Evolutionary conservation across 768 basidiomycete species (phyloP), one percentile per base, ranked within the genome.

Genomic region (Leccinum arenicola): DNA sequence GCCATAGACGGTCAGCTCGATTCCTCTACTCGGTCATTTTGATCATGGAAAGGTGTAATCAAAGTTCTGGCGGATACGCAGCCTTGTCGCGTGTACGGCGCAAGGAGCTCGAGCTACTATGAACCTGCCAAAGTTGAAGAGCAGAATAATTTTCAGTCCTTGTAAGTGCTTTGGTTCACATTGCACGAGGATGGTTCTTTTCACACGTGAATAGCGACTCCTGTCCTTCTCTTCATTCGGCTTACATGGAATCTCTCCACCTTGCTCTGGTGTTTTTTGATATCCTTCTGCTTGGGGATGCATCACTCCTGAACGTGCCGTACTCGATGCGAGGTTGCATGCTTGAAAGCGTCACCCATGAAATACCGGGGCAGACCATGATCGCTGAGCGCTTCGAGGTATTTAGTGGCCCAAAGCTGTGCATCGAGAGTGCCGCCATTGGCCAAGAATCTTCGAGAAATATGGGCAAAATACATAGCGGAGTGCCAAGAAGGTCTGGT

Each of bases 251-350:
- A 15, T 68, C 75, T 10, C 79, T 85, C 2, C 87, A 86, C 60
- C 83, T 95, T 7, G 90, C 85, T 19, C 79, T 96, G 14, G 87
- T 93, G 12, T 95, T 94, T 76, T 97, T 95, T 66, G 95, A 96
- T 66, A 66, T 95, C 14, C 78, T 97, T 6, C 70, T 81, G n/a
- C 74, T 93, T 0, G 84, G 94, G 63, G 82, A 75, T n/a, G 64
- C 70, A 36, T 85, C 81, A 6, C 74, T 92, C 11, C 63, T 92
- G 8, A 74, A 77, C 12, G 69, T 68, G 4, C 72, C 86, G 0
- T 95, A 95, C 65, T 70, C 72, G 0, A 64, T 75, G 7, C 84
- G 95, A 12, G 82, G 92, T 29, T 70, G 72, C 15, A 68, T 82
- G 3, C 81, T 97, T 15, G 88, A 93, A 68, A 66, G 73, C 2